These are phyloP conservation scores for Pseudocercospora pini-densiflorae DNA, from an alignment of 2,329 filamentous ascomycete genomes.

Conservation along the genomic window DNA sequence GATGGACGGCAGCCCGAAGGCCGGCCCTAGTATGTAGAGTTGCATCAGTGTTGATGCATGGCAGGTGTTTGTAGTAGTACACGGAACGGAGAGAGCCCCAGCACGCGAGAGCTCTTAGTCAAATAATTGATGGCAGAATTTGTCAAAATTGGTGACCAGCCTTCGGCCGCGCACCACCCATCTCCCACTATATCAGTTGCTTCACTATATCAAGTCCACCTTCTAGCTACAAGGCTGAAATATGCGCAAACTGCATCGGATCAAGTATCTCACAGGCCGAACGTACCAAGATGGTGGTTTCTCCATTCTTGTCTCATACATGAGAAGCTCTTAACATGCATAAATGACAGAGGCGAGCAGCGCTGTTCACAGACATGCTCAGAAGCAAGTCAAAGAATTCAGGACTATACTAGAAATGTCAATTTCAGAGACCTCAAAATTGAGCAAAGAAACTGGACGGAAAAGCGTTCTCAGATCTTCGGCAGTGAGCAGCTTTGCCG, in stretches of 20 bases:
- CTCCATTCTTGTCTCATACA: not conserved
- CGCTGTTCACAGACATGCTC: not conserved
- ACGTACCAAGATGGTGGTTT: not conserved
- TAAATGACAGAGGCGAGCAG: not conserved
- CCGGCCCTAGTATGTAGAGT: conserved; percentile 88
- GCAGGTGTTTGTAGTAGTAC: too few relatives aligned
- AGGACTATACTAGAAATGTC: not conserved
- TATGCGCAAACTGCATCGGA: not conserved
- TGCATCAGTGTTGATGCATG: conserved; percentile 50
- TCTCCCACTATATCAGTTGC: too few relatives aligned
- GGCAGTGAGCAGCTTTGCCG: not conserved
- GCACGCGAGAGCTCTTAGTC: not conserved
- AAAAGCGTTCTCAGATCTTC: not conserved
- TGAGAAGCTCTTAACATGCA: not conserved
- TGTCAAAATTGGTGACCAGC: too few relatives aligned
- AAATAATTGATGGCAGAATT: not conserved
- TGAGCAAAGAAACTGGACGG: not conserved
- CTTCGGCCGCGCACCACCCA: too few relatives aligned
- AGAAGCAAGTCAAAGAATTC: not conserved
- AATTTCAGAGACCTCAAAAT: not conserved
- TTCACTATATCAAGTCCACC: not conserved
- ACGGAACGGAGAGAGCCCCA: not conserved
- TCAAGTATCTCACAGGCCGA: not conserved
- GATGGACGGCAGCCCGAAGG: conserved; percentile 86
- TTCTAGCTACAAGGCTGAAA: not conserved